Evolutionary conservation across 2,329 filamentous ascomycete species (phyloP), one percentile per base, ranked within the genome.

Genomic region (Aureobasidium mangrovei): DNA sequence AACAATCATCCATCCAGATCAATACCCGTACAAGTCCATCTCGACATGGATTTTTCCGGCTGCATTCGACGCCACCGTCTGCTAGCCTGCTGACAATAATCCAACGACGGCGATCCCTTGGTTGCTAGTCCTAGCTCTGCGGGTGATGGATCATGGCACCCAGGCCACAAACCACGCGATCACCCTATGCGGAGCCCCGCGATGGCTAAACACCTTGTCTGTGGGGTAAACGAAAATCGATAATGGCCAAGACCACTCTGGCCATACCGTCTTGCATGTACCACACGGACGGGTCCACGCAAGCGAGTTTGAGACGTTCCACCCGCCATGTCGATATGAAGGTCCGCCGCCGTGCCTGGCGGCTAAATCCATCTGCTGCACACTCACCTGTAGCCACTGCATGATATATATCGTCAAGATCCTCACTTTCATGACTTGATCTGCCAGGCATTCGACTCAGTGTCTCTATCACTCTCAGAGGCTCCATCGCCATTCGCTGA

Each of bases 171-270:
- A 43, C 40, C 49, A 53, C 49, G 49, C 39, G 49, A 53, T 53
- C 49, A 53, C 40, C 49, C 39, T 38, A 44, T 44, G 49, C 49
- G 49, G 49, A 53, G 49, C 49, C 49, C 49, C 49, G 40, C 39
- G 3, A 40, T 44, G 49, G 39, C 49, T 53, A 53, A 53, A 44
- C 8, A 36, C 24, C n/a, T 7, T 33, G 47, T 38, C 31, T 35
- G 49, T 53, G 49, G 49, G 40, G 49, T 52, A 44, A 43, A 51
- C 12, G 49, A 44, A 40, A 44, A 36, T 53, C 49, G 18, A 44
- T 53, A 53, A 40, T 31, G 49, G 49, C 49, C 48, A 52, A 52
- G 48, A 43, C 31, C 32, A 43, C 31, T 43, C 39, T 53, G 40
- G 49, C 40, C 49, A 29, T 44, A 26, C 29, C 24, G 28, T 51